Evolutionary conservation across 768 basidiomycete genomes (phyloP), one percentile per base, ranked within the genome.

Genomic region (Suillus lakei): DNA sequence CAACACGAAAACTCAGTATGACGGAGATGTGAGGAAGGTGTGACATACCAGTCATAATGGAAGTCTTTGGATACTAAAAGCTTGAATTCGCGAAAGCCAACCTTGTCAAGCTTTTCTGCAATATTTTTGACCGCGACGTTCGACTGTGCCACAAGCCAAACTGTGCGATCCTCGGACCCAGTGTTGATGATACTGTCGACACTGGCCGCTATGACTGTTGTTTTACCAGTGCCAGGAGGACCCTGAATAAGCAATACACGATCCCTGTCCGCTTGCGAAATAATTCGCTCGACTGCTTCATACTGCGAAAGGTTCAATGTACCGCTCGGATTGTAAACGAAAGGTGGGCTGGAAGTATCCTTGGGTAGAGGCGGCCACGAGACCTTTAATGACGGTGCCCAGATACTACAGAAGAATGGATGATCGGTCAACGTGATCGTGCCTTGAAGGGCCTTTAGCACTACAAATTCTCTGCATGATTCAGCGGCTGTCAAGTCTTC

Each of bases 401-500:
- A 77, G 36, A 82, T 68, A 18, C 65, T 63, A 9, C 41, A 69
- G 41, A 79, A 73, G 50, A 77, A 76, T 0, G 73, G 71, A 26
- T 68, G 61, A 1, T 65, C 61, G 23, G 74, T 39, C 43, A 79
- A 67, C 1, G 39, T 65, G 0, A 67, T 62, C 4, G 1, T 23
- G 2, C 54, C 15, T 32, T 76, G 74, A 13, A 81, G 36, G 0
- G 68, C 62, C 7, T 30, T 1, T 38, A 74, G 73, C 9, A 80
- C 65, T 48, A 76, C 44, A 4, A 21, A 51, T 15, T 70, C 66
- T 6, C 76, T 75, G 26, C 30, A 8, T 4, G 67, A 60, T 62
- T 91, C 89, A 3, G 91, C 89, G 21, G 68, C 76, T 1, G 89
- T 92, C 0, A 82, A 83, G 34, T 76, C 78, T 62, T 83, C 87